Conservation (phyloP, 768 basidiomycete genomes). For the Termitomyces sp. region DNA sequence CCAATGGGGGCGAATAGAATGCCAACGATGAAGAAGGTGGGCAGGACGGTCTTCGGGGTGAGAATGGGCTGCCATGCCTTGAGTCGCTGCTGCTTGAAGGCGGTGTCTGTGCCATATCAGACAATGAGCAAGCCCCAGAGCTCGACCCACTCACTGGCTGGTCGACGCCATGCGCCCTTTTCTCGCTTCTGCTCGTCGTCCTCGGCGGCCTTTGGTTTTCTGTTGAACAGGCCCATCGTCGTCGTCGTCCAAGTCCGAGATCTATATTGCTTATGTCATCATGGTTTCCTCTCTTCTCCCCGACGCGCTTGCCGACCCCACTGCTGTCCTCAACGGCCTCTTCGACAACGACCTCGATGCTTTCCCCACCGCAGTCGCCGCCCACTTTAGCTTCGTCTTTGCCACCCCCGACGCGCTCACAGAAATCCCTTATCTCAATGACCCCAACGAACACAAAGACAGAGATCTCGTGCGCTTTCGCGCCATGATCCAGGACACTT, state of each 20-base stretch:
- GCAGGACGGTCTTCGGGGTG: slow-evolving; percentile 95
- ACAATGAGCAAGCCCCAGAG: slow-evolving; percentile 14
- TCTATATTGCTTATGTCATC: slow-evolving; percentile 25
- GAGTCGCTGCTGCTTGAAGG: slow-evolving; percentile 98
- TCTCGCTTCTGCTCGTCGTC: slow-evolving; percentile 64
- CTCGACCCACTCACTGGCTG: slow-evolving; percentile 60
- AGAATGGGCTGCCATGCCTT: slow-evolving; percentile 99
- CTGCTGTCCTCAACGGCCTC: slow-evolving; percentile 41
- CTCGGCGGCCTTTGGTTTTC: slow-evolving; percentile 14
- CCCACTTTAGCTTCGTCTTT: slow-evolving; percentile 43
- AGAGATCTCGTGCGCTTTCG: slow-evolving; percentile 67
- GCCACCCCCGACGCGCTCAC: slow-evolving; percentile 30
- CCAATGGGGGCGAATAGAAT: slow-evolving; percentile 96
- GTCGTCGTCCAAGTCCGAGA: slow-evolving; percentile 8
- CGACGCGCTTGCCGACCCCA: slow-evolving; percentile 47
- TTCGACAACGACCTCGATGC: slow-evolving; percentile 28
- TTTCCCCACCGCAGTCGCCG: slow-evolving; percentile 38
- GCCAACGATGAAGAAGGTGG: slow-evolving; percentile 92
- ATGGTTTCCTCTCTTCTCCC: slow-evolving; percentile 47
- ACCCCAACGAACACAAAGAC: slow-evolving; percentile 41
- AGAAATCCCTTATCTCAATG: slow-evolving; percentile 54
- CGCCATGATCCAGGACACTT: slow-evolving; percentile 82
- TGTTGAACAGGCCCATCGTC: slow-evolving; percentile 50
- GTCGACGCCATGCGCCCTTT: slow-evolving; percentile 80
- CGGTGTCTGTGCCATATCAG: slow-evolving; percentile 62